Evolutionary conservation across 1,284 basidiomycete genomes (phyloP), one percentile per base, ranked within the genome.

Genomic region (Tausonia pullulans): DNA sequence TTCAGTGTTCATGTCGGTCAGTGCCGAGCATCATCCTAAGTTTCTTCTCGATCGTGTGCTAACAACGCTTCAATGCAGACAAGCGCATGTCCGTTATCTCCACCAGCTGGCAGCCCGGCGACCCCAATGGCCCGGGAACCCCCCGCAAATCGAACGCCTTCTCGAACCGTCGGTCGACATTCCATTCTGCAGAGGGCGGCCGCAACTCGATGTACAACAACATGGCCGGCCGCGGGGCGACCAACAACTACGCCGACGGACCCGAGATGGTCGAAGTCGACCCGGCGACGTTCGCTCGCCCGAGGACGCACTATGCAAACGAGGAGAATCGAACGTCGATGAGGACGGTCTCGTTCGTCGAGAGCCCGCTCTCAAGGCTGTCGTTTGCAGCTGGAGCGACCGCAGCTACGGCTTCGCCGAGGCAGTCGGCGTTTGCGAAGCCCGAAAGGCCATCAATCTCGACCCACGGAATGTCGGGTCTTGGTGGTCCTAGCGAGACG

Each of bases 41-140:
- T 6, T 14, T 5, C 52, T 53, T 39, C n/a, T 53, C 52, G 14
- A 3, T 13, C 54, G 43, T 7, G 55, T 14, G 8, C 9, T 9
- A 1, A 49, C 9, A 49, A 49, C 14, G 8, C 48, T 8, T 9
- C 48, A 49, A 9, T 49, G 48, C 8, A 49, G 62, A 64, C 62
- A 64, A 64, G 57, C 50, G 62, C 2, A 64, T 64, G 64, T 65
- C 64, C 11, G 59, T 65, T 49, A 57, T 65, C 43, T 65, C 64
- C 3, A 44, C 52, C 0, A 39, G 45, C 9, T 65, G 64, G 64
- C 51, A 65, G 16, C 59, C 58, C 27, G 27, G 27, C 27, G 27
- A 27, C 3, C 59, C 43, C 49, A 13, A 53, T 46, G 13, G 45
- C n/a, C 6, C 44, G 9, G 49, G 60, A 41, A 50, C 61, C 13